Conservation (phyloP, 2,329 filamentous ascomycete genomes). For the Phialophora chinensis region DNA sequence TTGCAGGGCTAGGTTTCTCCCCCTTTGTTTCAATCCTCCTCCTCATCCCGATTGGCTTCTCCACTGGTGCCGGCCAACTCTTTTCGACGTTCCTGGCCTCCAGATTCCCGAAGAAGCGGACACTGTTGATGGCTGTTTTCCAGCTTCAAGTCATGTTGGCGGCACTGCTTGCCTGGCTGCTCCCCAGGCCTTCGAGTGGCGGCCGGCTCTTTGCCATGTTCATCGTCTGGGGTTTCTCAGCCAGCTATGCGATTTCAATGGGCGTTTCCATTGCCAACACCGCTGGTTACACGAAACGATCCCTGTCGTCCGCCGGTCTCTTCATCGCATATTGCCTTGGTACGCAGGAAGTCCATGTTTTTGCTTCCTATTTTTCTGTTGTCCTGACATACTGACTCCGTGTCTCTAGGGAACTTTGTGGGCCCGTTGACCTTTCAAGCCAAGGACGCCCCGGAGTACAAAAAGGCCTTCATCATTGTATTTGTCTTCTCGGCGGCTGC, state of each 20-base stretch:
- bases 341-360: no score
- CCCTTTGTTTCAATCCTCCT: constrained; percentile 70
- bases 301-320: constrained; percentile 32
- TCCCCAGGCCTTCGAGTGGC: constrained; percentile 51
- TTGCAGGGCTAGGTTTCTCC: constrained; percentile 71
- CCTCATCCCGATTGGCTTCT: constrained; percentile 50
- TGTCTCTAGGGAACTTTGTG: constrained; percentile 42
- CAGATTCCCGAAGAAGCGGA: constrained; percentile 44
- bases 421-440: constrained; percentile 45
- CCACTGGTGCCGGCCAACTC: constrained; percentile 47
- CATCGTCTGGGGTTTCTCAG: constrained; percentile 55
- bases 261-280: constrained; percentile 51
- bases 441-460: constrained; percentile 42
- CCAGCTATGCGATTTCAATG: constrained; percentile 59
- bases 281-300: constrained; percentile 40
- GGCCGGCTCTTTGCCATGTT: constrained; percentile 57
- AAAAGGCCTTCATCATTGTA: constrained; percentile 44
- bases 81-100: constrained; percentile 51
- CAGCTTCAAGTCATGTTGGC: constrained; percentile 52
- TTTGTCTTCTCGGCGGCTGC: constrained; percentile 13
- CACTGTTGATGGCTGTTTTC: constrained; percentile 50
- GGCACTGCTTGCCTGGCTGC: constrained; percentile 51
- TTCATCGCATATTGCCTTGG: constrained; percentile 34
- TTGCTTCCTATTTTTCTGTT: no score
- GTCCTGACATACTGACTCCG: no score